Conservation (phyloP, 768 basidiomycete species). For the Boletus subparvulus region DNA sequence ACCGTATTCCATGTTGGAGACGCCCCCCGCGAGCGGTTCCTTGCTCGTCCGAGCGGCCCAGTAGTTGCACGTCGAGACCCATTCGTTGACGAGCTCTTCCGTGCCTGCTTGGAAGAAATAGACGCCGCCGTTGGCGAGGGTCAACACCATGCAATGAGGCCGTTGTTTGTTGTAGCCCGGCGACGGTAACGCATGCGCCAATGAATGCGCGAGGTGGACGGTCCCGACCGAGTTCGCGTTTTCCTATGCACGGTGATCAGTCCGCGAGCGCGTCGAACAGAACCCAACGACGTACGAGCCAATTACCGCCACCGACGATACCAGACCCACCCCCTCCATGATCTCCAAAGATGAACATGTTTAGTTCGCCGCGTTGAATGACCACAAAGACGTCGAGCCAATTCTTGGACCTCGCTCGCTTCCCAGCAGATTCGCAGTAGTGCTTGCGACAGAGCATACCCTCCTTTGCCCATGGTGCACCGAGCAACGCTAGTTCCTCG, state of each 20-base stretch:
- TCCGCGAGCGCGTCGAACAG: constrained; percentile 1
- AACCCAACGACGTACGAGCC: constrained; percentile 70
- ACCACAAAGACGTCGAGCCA: constrained; percentile 98
- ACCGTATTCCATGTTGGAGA: constrained; percentile 99
- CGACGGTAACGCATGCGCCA: constrained; percentile 83
- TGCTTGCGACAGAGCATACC: constrained; percentile 94
- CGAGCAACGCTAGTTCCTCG: constrained; percentile 92
- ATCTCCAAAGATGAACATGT: constrained; percentile 94
- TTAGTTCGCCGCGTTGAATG: constrained; percentile 90
- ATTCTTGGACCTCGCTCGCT: constrained; percentile 80
- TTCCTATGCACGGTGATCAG: constrained; percentile 47
- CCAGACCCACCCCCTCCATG: constrained; percentile 57
- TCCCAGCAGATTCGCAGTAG: constrained; percentile 85
- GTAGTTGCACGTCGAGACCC: constrained; percentile 99
- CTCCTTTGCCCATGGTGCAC: constrained; percentile 99
- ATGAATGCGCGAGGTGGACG: constrained; percentile 80
- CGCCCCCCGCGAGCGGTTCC: constrained; percentile 92
- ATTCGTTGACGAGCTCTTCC: constrained; percentile 97
- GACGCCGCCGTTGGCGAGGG: constrained; percentile 84
- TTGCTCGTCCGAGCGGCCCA: constrained; percentile 97
- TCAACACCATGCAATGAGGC: constrained; percentile 93
- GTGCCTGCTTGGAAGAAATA: constrained; percentile 99
- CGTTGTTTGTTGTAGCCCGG: constrained; percentile 91
- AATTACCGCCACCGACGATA: constrained; percentile 93
- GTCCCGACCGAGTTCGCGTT: constrained; percentile 86